phyloP scores from a whole-genome alignment of 176 grass and related monocot genomes.

The Ananas comosus region DNA sequence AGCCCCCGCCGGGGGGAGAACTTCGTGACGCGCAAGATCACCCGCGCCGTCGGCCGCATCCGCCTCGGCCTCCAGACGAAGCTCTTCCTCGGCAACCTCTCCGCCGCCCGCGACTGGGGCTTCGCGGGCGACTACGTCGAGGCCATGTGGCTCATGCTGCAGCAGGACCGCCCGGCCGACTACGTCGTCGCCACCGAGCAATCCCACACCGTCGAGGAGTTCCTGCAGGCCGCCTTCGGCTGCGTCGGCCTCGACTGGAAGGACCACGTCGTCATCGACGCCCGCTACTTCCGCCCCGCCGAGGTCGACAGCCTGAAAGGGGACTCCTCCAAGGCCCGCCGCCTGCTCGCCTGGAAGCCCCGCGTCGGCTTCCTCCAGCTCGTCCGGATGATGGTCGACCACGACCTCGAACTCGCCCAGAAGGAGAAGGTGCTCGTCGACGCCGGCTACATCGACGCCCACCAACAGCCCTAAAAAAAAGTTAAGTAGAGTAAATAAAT shows the following conservation, averaged over 20 bases:
- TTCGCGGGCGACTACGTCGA: constrained; percentile 95
- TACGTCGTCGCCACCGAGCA: constrained; percentile 89
- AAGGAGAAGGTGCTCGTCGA: constrained; percentile 92
- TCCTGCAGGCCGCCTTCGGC: constrained; percentile 70
- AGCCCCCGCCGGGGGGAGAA: constrained; percentile 92
- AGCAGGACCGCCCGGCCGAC: constrained; percentile 74
- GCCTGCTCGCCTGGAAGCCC: constrained; percentile 72
- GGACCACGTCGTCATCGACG: constrained; percentile 87
- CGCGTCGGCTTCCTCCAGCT: constrained; percentile 86
- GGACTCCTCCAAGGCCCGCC: constrained; percentile 66
- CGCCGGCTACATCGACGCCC: constrained; percentile 72
- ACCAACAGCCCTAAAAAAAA: constrained; percentile 78
- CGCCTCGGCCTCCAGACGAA: constrained; percentile 92
- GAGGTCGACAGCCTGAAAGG: constrained; percentile 90
- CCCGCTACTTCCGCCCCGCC: constrained; percentile 80
- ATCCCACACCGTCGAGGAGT: constrained; percentile 74
- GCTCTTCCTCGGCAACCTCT: constrained; percentile 87
- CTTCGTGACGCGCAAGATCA: constrained; percentile 99
- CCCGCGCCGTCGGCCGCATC: constrained; percentile 82
- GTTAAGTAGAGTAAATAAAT: no score
- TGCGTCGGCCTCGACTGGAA: constrained; percentile 80
- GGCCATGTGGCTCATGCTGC: constrained; percentile 99
- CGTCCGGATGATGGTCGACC: constrained; percentile 87
- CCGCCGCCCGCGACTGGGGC: constrained; percentile 82
- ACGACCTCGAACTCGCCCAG: constrained; percentile 73